Percentiles rank a stretch among this genome's conserved stretches.
Evolutionary conservation across 2,329 filamentous ascomycete species (phyloP).

Genomic region (Venturia effusa): DNA sequence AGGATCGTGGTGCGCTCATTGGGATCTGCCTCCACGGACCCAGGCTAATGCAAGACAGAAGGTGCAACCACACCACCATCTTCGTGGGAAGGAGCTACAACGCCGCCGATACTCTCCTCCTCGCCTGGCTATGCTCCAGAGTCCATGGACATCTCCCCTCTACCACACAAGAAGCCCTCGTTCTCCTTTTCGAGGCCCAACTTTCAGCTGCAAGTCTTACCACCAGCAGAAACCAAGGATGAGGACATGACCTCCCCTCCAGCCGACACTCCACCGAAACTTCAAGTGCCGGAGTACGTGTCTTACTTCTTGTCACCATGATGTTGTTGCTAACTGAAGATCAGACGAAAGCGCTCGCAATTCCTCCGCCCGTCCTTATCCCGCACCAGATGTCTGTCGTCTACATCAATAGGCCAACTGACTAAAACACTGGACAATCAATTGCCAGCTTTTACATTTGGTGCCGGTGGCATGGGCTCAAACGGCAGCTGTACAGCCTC

Average conservation of each 20-base stretch:
- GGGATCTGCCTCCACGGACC: not conserved
- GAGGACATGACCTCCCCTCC: conserved; percentile 30
- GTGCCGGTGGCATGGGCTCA: conserved; percentile 42
- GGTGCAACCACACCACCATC: conserved; percentile 33
- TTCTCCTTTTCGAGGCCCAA: conserved; percentile 53
- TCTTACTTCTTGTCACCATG: not conserved
- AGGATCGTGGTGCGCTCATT: conserved; percentile 46
- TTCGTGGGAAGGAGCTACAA: conserved; percentile 56
- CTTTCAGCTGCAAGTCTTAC: conserved; percentile 34
- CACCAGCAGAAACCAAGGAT: conserved; percentile 45
- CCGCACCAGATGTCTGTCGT: conserved; percentile 5
- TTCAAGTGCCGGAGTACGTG: conserved; percentile 23
- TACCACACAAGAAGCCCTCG: conserved; percentile 69
- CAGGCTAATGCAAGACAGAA: conserved; percentile 19
- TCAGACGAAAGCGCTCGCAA: conserved; percentile 9
- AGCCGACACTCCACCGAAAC: not conserved
- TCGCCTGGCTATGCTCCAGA: conserved; percentile 65
- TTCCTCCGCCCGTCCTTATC: conserved; percentile 9
- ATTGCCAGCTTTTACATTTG: conserved; percentile 67
- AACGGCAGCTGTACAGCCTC: conserved; percentile 35
- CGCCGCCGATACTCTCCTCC: conserved; percentile 73
- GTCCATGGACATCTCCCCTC: conserved; percentile 85
- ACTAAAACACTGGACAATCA: conserved; percentile 48
- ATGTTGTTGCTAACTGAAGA: conserved; percentile 4
- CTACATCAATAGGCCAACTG: not conserved